Conservation (phyloP, 2,329 filamentous ascomycete species). For the Neofusicoccum kwambonambiense region DNA sequence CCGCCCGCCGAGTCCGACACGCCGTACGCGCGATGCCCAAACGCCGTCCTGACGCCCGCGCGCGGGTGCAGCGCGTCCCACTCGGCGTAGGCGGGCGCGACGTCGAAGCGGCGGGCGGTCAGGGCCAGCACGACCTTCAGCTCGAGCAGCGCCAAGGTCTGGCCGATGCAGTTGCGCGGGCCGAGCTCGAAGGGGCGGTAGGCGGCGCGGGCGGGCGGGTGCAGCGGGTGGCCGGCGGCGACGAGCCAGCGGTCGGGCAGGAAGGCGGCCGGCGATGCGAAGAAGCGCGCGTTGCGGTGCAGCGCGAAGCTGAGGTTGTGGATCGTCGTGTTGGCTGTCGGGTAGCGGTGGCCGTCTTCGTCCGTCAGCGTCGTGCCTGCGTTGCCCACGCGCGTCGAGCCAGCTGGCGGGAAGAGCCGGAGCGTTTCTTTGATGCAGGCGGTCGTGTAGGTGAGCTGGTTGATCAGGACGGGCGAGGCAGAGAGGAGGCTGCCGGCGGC, state of each 20-base stretch:
- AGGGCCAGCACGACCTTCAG: slow-evolving; percentile 41
- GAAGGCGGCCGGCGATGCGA: not conserved
- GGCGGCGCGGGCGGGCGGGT: slow-evolving; percentile 26
- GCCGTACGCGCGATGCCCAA: too few relatives aligned
- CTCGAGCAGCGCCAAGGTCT: slow-evolving; percentile 38
- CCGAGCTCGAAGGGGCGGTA: slow-evolving; percentile 43
- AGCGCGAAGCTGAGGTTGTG: not conserved
- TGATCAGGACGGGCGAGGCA: slow-evolving; percentile 1
- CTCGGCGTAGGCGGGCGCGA: slow-evolving; percentile 34
- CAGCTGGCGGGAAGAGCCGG: slow-evolving; percentile 29
- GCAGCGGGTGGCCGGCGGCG: slow-evolving; percentile 21
- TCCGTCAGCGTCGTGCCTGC: not conserved
- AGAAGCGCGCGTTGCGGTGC: not conserved
- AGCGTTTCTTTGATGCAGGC: slow-evolving; percentile 38
- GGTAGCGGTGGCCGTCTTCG: not conserved
- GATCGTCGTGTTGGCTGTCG: not conserved
- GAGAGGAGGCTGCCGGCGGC: slow-evolving; percentile 11
- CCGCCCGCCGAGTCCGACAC: too few relatives aligned
- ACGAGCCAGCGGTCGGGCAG: slow-evolving; percentile 8
- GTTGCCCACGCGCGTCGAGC: not conserved
- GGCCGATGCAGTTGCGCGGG: slow-evolving; percentile 38
- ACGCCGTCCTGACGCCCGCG: too few relatives aligned
- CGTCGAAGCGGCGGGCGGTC: not conserved
- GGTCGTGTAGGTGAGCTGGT: slow-evolving; percentile 24
- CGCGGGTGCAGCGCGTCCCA: too few relatives aligned